phyloP scores from a whole-genome alignment of 2,329 filamentous ascomycete species.

The Macroventuria anomochaeta region DNA sequence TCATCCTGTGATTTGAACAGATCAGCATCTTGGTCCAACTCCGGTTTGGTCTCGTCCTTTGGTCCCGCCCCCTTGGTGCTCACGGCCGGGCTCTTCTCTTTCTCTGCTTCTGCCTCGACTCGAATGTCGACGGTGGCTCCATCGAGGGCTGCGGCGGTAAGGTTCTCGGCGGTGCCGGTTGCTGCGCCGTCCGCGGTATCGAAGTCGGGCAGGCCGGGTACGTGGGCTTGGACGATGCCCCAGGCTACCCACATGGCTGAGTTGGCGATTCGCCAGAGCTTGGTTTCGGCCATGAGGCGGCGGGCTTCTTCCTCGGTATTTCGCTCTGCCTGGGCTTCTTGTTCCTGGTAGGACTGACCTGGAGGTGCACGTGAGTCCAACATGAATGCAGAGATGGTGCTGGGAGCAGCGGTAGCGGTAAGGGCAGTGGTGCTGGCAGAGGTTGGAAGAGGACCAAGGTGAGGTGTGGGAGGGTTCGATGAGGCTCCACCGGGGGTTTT shows the following conservation, averaged over 20 bases:
- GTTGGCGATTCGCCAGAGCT: conserved; percentile 86
- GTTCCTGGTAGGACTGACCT: conserved; percentile 43
- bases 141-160: conserved; percentile 34
- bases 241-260: conserved; percentile 92
- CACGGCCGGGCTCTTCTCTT: conserved; percentile 21
- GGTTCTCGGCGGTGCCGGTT: conserved; percentile 20
- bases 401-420: conserved; percentile 42
- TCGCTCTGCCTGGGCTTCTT: conserved; percentile 61
- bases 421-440: conserved; percentile 44
- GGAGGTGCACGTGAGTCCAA: conserved; percentile 66
- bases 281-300: conserved; percentile 76
- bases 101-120: conserved; percentile 24
- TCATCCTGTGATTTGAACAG: conserved; percentile 61
- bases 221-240: conserved; percentile 94
- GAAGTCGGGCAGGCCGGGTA: conserved; percentile 71
- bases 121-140: conserved; percentile 31
- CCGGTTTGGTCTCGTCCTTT: conserved; percentile 30
- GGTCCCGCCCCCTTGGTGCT: conserved; percentile 33
- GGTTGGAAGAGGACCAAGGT: conserved; percentile 38
- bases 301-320: conserved; percentile 71
- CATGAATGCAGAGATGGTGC: conserved; percentile 69
- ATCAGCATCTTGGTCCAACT: conserved; percentile 37
- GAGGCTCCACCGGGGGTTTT: conserved; percentile 62
- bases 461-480: conserved; percentile 50
- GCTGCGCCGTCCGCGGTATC: conserved; percentile 33